phyloP scores from a whole-genome alignment of 306 rosid genomes.

The Pyrus betulifolia region DNA sequence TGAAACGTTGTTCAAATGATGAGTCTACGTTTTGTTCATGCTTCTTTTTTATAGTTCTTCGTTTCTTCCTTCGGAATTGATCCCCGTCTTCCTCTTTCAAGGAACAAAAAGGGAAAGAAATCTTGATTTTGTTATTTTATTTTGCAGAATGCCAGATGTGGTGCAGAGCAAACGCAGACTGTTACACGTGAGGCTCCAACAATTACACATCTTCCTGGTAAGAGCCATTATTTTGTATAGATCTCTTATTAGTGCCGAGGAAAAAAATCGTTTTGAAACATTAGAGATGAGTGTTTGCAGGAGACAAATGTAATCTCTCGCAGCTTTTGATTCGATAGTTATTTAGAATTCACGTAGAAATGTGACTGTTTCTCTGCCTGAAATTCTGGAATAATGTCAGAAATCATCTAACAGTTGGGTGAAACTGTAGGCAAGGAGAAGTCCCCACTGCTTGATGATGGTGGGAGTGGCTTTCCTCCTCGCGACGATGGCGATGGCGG shows the following conservation, averaged over 20 bases:
- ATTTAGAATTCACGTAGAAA: neutral
- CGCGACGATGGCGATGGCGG: slow-evolving; percentile 85
- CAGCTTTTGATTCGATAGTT: neutral
- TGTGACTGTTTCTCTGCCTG: neutral
- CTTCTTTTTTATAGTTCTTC: neutral
- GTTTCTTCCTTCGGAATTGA: neutral
- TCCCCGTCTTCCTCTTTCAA: neutral
- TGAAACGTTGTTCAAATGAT: neutral
- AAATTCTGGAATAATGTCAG: slow-evolving; percentile 4
- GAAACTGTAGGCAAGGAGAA: slow-evolving; percentile 81
- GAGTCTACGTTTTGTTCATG: neutral
- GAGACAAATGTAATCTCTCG: neutral
- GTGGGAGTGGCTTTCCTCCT: slow-evolving; percentile 80
- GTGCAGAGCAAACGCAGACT: slow-evolving; percentile 90
- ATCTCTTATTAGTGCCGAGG: neutral
- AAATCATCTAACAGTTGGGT: neutral
- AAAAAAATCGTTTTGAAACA: neutral
- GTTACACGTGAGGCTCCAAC: slow-evolving; percentile 86
- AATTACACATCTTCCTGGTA: slow-evolving; percentile 89
- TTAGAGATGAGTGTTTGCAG: neutral
- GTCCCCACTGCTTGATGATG: slow-evolving; percentile 79
- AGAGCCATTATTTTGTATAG: neutral
- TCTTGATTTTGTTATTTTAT: slow-evolving; percentile 3
- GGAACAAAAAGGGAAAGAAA: neutral
- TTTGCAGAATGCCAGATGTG: slow-evolving; percentile 72